Conservation (phyloP, 192 early-diverging fungal genomes). For the Linnemannia exigua region DNA sequence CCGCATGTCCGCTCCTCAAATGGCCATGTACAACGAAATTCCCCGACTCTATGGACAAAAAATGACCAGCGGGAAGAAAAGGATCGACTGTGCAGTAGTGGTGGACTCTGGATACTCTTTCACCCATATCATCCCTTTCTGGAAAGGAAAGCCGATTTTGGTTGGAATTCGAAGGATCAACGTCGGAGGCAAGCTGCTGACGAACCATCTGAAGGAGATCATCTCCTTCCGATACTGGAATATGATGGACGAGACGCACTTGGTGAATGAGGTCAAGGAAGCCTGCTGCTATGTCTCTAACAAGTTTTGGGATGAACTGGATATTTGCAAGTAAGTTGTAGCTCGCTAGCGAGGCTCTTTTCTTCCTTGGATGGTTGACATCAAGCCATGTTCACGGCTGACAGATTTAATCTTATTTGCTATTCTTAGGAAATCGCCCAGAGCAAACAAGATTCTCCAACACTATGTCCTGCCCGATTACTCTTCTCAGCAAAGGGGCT, state of each 20-base stretch:
- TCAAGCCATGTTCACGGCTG: neutral
- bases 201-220: constrained; percentile 91
- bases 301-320: constrained; percentile 75
- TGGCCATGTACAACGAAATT: constrained; percentile 69
- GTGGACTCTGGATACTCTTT: constrained; percentile 88
- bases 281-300: constrained; percentile 84
- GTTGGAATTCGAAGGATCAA: constrained; percentile 79
- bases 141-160: constrained; percentile 65
- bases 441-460: constrained; percentile 66
- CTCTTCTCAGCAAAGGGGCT: constrained; percentile 63
- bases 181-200: constrained; percentile 89
- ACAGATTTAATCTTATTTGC: neutral
- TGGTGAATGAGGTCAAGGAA: constrained; percentile 90
- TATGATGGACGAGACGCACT: constrained; percentile 94
- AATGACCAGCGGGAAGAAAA: constrained; percentile 27
- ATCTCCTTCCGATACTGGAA: constrained; percentile 94
- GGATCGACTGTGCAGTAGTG: constrained; percentile 75
- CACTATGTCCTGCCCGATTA: constrained; percentile 82
- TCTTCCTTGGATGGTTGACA: neutral
- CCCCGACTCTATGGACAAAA: constrained; percentile 58
- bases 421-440: constrained; percentile 53
- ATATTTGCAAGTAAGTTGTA: constrained; percentile 66
- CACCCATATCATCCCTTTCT: constrained; percentile 83
- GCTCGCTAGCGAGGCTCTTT: neutral
- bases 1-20: constrained; percentile 60